phyloP scores from a whole-genome alignment of 106 monocot genomes.

The Dendrobium chrysotoxum region DNA sequence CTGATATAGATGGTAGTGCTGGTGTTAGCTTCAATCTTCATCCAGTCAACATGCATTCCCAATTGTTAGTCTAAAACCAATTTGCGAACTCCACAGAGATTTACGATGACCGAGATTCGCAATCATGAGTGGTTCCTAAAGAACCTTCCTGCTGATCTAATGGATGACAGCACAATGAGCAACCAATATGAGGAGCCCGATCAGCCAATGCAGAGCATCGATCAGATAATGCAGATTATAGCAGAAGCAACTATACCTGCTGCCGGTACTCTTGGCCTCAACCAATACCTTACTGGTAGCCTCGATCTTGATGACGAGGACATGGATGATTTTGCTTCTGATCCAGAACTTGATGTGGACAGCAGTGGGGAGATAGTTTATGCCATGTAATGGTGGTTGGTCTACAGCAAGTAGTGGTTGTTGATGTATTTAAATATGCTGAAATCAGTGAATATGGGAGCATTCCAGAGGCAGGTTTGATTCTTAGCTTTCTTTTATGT shows the following conservation, averaged over 20 bases:
- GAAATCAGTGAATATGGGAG: background rate
- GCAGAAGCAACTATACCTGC: constrained; percentile 15
- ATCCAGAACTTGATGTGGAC: constrained; percentile 26
- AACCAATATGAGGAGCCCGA: constrained; percentile 29
- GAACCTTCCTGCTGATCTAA: constrained; percentile 20
- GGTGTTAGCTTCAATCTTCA: no score
- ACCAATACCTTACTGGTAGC: background rate
- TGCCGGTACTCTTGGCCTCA: background rate
- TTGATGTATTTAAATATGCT: background rate
- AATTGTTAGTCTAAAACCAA: background rate
- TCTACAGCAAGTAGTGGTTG: no score
- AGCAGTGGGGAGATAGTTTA: constrained; percentile 30
- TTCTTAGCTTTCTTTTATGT: background rate
- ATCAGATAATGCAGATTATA: constrained; percentile 92
- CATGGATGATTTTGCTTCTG: constrained; percentile 25
- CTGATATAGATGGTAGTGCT: no score
- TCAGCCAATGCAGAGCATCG: constrained; percentile 64
- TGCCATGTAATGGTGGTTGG: constrained; percentile 11
- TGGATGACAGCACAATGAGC: constrained; percentile 18
- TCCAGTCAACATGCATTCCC: background rate
- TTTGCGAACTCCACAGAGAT: constrained; percentile 9
- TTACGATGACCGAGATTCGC: constrained; percentile 18
- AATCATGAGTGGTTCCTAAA: constrained; percentile 23
- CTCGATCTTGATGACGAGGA: constrained; percentile 13
- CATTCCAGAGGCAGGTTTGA: background rate